Conservation (phyloP, 1,284 basidiomycete species). For the Lentinula novae-zelandiae region DNA sequence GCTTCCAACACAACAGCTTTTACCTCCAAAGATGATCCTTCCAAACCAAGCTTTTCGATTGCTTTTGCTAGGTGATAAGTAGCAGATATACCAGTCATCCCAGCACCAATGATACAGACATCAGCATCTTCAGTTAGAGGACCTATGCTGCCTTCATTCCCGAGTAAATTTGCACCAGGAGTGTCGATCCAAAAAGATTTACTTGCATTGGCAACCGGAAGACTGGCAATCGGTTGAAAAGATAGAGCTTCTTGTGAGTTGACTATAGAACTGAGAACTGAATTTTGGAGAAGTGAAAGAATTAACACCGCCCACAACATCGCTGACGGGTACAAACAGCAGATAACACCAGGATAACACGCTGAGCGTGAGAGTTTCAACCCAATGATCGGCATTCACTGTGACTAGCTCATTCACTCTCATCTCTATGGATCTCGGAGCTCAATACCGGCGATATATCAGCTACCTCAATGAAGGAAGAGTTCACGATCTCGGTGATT, state of each 20-base stretch:
- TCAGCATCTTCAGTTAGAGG: constrained; percentile 55
- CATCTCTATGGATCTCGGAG: neutral
- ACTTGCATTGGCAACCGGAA: constrained; percentile 59
- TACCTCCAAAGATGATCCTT: constrained; percentile 21
- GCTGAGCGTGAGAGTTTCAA: neutral
- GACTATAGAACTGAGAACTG: neutral
- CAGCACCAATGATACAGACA: constrained; percentile 73
- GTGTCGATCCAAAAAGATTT: constrained; percentile 68
- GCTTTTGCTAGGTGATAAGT: constrained; percentile 62
- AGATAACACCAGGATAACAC: too few species aligned
- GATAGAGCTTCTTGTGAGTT: neutral
- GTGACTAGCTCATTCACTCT: neutral
- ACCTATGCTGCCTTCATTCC: constrained; percentile 59
- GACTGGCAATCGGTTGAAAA: constrained; percentile 8
- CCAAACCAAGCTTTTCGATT: neutral
- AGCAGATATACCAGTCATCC: constrained; percentile 70
- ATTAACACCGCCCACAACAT: neutral
- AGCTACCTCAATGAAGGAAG: neutral
- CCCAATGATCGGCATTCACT: too few species aligned
- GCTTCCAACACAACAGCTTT: constrained; percentile 69
- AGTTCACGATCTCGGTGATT: neutral
- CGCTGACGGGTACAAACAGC: neutral
- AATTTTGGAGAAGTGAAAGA: neutral
- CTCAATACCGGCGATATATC: constrained; percentile 4
- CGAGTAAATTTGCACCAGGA: constrained; percentile 60